Base-by-base conservation (phyloP, 108 stramenopile species). In the Discostella pseudostelligera region DNA sequence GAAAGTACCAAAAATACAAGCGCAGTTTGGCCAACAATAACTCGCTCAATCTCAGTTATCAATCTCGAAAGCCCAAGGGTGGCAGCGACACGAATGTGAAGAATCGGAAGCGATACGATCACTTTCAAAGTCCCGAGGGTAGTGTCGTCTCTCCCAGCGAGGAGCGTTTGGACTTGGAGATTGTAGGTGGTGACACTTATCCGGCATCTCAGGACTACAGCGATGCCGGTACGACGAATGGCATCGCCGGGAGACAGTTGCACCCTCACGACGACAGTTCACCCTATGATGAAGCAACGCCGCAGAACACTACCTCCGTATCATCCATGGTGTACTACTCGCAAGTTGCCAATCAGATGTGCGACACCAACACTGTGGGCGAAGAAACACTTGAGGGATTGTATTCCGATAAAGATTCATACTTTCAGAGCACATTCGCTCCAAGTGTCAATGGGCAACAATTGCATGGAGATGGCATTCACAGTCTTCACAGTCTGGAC, bases 361-460 rank as follows among this genome's bases (percentile, higher is more conserved):
- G 14, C 24, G 5, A 25, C 24, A 4, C 42, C 22, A 43, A 59
- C 9, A 19, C 3, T 46, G 25, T 2, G 16, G 39, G 21, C 43
- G 46, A 62, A 11, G 59, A 43, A 26, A 61, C 59, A 14, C n/a
- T 61, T 12, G 59, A 61, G 6, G 59, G 44, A 3, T 25, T 61
- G 6, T 61, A 61, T 45, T 61, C 59, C 17, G 59, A 61, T 13
- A 61, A 61, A 19, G 59, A 61, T 45, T 61, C 59, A 6, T 61
- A 61, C 24, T 61, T 61, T 39, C 37, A 45, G 7, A 44, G 44
- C 43, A n/a, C n/a, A n/a, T n/a, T n/a, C n/a, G n/a, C n/a, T n/a
- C n/a, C n/a, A n/a, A n/a, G n/a, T 45, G n/a, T 42, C 59, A 43
- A 3, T 26, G 53, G 53, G 12, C n/a, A 7, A 6, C n/a, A 22